These are phyloP conservation scores for Debaryomyces prosopidis DNA, from an alignment of 805 yeast genomes.

Conservation along the genomic window DNA sequence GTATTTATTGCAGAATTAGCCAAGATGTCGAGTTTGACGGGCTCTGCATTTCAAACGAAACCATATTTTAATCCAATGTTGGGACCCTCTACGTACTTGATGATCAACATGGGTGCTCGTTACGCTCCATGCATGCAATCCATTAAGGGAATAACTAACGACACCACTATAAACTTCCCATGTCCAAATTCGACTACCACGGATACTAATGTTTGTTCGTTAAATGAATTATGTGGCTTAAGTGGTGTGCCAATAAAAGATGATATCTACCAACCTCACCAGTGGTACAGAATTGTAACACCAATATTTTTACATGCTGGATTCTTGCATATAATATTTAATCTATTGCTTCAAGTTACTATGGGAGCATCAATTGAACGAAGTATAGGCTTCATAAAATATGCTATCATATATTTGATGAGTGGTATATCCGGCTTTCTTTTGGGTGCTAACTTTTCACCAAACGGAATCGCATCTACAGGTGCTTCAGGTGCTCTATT, in stretches of 20 bases:
- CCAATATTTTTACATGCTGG: conserved; percentile 79
- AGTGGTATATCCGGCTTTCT: conserved; percentile 69
- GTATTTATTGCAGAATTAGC: conserved; percentile 66
- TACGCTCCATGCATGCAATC: conserved; percentile 70
- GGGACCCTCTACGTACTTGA: conserved; percentile 69
- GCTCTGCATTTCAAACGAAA: conserved; percentile 63
- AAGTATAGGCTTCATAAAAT: conserved; percentile 55
- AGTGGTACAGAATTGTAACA: conserved; percentile 69
- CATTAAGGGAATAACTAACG: conserved; percentile 51
- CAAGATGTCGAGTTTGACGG: conserved; percentile 58
- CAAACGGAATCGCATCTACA: conserved; percentile 62
- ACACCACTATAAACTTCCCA: conserved; percentile 50
- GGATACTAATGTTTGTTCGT: conserved; percentile 55
- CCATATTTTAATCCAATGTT: conserved; percentile 79
- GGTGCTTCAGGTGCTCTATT: conserved; percentile 75
- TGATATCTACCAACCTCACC: conserved; percentile 48
- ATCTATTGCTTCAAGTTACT: conserved; percentile 58
- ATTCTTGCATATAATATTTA: conserved; percentile 64
- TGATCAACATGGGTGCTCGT: conserved; percentile 70
- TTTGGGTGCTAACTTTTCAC: conserved; percentile 68
- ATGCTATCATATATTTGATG: conserved; percentile 53
- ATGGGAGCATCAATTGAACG: conserved; percentile 62
- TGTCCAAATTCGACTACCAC: conserved; percentile 66
- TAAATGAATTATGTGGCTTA: conserved; percentile 62
- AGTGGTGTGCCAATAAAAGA: conserved; percentile 41